Evolutionary conservation across 768 basidiomycete genomes (phyloP), one percentile per base, ranked within the genome.

Genomic region (Podaxis mareebaensis): DNA sequence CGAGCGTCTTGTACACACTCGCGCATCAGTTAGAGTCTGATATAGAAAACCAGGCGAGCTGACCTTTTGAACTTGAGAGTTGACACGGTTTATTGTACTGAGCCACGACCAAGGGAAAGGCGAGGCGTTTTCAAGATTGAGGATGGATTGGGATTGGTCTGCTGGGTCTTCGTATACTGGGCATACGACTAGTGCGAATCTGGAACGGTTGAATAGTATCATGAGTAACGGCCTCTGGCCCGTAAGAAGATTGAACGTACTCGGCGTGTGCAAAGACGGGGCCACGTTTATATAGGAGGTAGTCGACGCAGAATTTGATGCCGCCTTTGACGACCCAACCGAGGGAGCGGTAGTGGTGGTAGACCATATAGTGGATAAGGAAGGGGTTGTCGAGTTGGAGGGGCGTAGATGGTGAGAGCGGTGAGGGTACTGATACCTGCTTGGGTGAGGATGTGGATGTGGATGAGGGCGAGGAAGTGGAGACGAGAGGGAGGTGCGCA

Each of bases 271-370:
- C 79, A 74, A 99, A 99, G 0, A 96, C 93, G 2, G 96, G 95
- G 0, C 97, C 97, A 12, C 92, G 85, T 68, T 93, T 95, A 74
- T 99, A 99, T 28, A 99, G 76, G 10, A 99, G 83, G 76, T 91
- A 95, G 70, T 99, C 97, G 42, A 91, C 91, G 69, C 96, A 98
- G 75, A 99, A 99, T 75, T 99, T 99, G 80, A 97, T 88, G 0
- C 97, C 97, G 30, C 88, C 87, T 75, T 95, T 94, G 66, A 97
- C 89, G 20, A 98, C 93, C 97, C 96, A 99, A 26, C 97, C 97
- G 7, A 99, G 82, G 3, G 95, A 95, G 15, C 96, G 87, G 71
- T 92, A 99, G 74, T 99, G 95, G 73, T 99, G 96, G 70, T 96
- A 97, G 3, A 86, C 87, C 54, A 89, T 87, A 69, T 98, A 99